Evolutionary conservation across 208 protist species (phyloP).

Genomic region (Acanthamoeba divionensis): DNA sequence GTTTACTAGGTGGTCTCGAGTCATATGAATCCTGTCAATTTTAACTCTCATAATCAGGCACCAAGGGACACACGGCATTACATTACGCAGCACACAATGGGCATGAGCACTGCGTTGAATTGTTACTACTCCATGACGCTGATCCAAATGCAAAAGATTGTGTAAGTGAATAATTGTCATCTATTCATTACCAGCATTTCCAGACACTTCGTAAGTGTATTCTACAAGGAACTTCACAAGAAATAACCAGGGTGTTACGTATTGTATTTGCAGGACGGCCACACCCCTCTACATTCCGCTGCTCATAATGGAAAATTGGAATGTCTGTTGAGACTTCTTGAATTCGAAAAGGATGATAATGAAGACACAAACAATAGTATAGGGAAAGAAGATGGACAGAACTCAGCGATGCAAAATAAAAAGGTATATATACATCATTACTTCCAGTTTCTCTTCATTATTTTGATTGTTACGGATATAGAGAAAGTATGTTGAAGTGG

Average conservation of each 20-base stretch:
- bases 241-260: no score
- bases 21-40: neutral
- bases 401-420: no score
- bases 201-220: no score
- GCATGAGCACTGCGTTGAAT: neutral
- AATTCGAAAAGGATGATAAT: neutral
- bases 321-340: neutral
- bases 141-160: neutral
- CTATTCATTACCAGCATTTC: no score
- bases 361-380: neutral
- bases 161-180: no score
- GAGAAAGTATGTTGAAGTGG: neutral
- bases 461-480: no score
- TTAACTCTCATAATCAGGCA: neutral
- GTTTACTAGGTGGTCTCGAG: neutral
- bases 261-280: no score
- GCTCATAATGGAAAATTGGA: slow-evolving; percentile 1
- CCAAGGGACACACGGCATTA: neutral
- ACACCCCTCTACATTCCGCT: neutral
- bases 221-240: no score
- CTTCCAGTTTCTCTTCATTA: no score
- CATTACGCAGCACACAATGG: slow-evolving; percentile 34
- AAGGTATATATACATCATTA: no score
- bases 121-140: neutral
- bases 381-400: no score